Percentiles rank a stretch among this genome's conserved stretches.
Evolutionary conservation across 208 protist genomes (phyloP).

Genomic region (Trypanosoma brucei): DNA sequence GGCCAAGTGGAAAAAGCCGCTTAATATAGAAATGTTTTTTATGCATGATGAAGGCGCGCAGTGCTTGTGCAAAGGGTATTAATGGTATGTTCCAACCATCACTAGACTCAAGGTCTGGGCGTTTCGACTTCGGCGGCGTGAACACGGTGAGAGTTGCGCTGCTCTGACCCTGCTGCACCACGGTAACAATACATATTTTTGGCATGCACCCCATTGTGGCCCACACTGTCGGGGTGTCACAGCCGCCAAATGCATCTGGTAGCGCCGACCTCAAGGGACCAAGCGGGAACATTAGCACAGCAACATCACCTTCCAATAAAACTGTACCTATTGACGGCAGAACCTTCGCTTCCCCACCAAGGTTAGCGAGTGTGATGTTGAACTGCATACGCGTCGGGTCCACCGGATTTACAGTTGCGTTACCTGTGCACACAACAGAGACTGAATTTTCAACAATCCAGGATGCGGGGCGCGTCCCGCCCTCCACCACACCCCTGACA

Average conservation of each 20-base stretch:
- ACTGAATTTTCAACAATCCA: slow-evolving; percentile 16
- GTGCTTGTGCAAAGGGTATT: slow-evolving; percentile 48
- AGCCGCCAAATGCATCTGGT: slow-evolving; percentile 10
- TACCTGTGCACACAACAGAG: slow-evolving; percentile 7
- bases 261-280: neutral
- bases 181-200: slow-evolving; percentile 59
- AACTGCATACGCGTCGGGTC: slow-evolving; percentile 19
- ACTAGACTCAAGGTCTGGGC: neutral
- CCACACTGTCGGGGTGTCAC: slow-evolving; percentile 40
- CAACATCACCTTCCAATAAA: slow-evolving; percentile 59
- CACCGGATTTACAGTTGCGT: neutral
- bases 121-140: slow-evolving; percentile 10
- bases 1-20: slow-evolving; percentile 43
- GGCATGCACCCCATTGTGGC: slow-evolving; percentile 45
- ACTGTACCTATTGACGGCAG: slow-evolving; percentile 7
- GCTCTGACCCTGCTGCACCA: slow-evolving; percentile 23
- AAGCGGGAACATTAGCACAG: slow-evolving; percentile 60
- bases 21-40: slow-evolving; percentile 36
- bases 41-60: slow-evolving; percentile 30
- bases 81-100: neutral
- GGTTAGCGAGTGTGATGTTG: neutral
- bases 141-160: slow-evolving; percentile 29
- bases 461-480: slow-evolving; percentile 2
- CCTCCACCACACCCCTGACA: neutral
- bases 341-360: neutral